Evolutionary conservation across 148 eudicot species (phyloP), one percentile per base, ranked within the genome.

Genomic region (Chenopodium quinoa): DNA sequence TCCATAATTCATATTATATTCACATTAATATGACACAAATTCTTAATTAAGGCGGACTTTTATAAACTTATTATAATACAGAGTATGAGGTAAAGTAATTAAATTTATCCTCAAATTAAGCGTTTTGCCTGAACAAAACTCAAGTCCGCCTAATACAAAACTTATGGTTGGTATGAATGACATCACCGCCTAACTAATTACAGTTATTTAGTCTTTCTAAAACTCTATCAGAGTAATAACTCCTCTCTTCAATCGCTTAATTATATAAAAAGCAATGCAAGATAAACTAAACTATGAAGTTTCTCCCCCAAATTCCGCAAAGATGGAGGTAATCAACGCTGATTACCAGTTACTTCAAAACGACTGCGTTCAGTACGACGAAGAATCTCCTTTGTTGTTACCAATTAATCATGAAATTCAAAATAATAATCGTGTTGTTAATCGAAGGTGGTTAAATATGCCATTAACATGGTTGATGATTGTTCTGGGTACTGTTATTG

Each of bases 391-490:
- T 46, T 71, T 60, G 34, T 4, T 60, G n/a, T 29, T 70, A 1
- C 76, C 0, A 58, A 68, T 40, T 34, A 40, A 56, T 56, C 34
- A 7, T 64, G 73, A 23, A 48, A 29, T 2, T 56, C 31, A 9
- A n/a, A 34, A 34, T 46, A 25, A n/a, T 63, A 11, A 10, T 44
- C n/a, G 9, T 68, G 1, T 16, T 27, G 14, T 9, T 22, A 47
- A 66, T 83, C 68, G 64, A 68, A 40, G 47, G 37, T 67, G 23
- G 82, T 19, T 25, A 13, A 44, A 68, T 23, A 64, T 66, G 32
- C 75, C 75, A 32, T 56, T 75, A 1, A 75, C 7, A 69, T 79
- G 83, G 86, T n/a, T 79, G 4, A 22, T 84, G 6, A 31, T 80
- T 23, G 31, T 80, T 67, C 16, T 84, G 13, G 77, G 82, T 70